Conservation (phyloP, 495 filamentous ascomycete genomes). For the Aspergillus bridgeri region DNA sequence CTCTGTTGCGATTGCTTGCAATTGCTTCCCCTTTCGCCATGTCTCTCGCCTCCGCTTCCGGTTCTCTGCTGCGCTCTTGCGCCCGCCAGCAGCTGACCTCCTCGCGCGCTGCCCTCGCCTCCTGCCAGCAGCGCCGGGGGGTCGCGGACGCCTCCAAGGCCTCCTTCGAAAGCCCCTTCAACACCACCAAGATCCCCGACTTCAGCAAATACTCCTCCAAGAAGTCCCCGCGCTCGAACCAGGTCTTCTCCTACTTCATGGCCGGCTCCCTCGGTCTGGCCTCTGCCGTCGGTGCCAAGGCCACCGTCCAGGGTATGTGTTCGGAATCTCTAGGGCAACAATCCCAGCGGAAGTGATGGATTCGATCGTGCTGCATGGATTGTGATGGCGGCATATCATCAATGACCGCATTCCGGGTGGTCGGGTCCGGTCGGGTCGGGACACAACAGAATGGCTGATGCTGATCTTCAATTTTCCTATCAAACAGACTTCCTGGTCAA, state of each 20-base stretch:
- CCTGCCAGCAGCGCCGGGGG: constrained; percentile 48
- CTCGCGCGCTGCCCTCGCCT: constrained; percentile 44
- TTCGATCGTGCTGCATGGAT: not conserved
- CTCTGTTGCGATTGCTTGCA: constrained; percentile 39
- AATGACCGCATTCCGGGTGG: not conserved
- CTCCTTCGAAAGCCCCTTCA: constrained; percentile 43
- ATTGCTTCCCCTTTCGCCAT: constrained; percentile 37
- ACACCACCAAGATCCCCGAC: constrained; percentile 75
- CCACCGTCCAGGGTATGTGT: constrained; percentile 87
- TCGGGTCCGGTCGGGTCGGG: no score
- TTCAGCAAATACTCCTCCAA: constrained; percentile 84
- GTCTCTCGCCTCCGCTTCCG: constrained; percentile 48
- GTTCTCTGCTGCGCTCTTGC: constrained; percentile 48
- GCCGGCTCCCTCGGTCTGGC: constrained; percentile 91
- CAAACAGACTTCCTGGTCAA: constrained; percentile 95
- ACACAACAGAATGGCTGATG: constrained; percentile 4
- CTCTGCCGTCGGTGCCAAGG: constrained; percentile 89
- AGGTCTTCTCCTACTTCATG: constrained; percentile 96
- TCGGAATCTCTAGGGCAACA: constrained; percentile 4
- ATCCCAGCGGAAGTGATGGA: constrained; percentile 5
- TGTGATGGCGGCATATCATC: not conserved
- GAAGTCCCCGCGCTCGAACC: constrained; percentile 60
- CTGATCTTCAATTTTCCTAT: constrained; percentile 25
- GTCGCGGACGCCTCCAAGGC: constrained; percentile 44
- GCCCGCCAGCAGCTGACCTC: constrained; percentile 47